These are phyloP conservation scores for Discostella stelligera DNA, from an alignment of 352 stramenopile genomes.

Conservation along the genomic window DNA sequence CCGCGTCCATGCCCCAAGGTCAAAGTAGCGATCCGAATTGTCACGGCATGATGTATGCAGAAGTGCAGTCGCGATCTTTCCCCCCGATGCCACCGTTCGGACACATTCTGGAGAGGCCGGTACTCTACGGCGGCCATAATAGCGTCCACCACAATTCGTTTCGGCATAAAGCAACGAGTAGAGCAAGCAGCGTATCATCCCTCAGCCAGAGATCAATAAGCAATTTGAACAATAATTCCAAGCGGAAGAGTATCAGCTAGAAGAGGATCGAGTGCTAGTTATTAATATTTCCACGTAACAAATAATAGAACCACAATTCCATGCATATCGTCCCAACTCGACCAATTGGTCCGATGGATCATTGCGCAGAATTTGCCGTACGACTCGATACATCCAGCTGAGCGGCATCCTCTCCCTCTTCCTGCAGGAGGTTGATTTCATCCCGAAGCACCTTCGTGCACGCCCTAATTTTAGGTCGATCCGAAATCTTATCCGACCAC, in stretches of 20 bases:
- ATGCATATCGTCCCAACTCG: too few relatives aligned
- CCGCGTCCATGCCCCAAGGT: not conserved
- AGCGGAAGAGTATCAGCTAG: slow-evolving; percentile 22
- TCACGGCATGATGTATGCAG: not conserved
- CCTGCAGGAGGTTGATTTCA: slow-evolving; percentile 63
- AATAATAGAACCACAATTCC: not conserved
- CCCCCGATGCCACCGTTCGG: slow-evolving; percentile 17
- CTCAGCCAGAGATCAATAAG: slow-evolving; percentile 17
- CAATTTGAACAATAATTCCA: slow-evolving; percentile 14
- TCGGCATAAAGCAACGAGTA: slow-evolving; percentile 1
- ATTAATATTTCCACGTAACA: not conserved
- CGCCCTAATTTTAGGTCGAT: slow-evolving; percentile 64
- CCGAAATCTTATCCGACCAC: slow-evolving; percentile 51
- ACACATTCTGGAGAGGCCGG: slow-evolving; percentile 35
- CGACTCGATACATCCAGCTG: slow-evolving; percentile 50
- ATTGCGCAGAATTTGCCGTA: slow-evolving; percentile 19
- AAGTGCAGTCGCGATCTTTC: not conserved
- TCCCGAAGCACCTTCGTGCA: slow-evolving; percentile 61
- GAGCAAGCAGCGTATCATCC: slow-evolving; percentile 18
- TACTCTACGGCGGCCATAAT: slow-evolving; percentile 16
- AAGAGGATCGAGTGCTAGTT: not conserved
- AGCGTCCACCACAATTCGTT: slow-evolving; percentile 9
- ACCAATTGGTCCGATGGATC: not conserved
- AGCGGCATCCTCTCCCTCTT: slow-evolving; percentile 52
- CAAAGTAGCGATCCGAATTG: not conserved